phyloP scores from a whole-genome alignment of 2,329 filamentous ascomycete genomes.

The Rhinocladiella mackenziei region DNA sequence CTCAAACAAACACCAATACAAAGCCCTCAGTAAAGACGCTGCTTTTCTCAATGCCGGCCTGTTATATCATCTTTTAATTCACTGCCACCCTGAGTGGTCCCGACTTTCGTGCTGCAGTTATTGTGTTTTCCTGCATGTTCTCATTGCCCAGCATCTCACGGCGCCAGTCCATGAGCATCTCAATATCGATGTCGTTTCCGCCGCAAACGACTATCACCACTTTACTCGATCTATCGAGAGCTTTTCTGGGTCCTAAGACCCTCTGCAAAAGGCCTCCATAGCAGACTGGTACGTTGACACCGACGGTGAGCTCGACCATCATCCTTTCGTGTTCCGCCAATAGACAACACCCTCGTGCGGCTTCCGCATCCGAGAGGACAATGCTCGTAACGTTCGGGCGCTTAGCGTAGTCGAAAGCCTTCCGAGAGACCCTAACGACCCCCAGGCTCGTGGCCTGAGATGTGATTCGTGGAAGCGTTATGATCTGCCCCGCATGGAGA shows the following conservation, averaged over 20 bases:
- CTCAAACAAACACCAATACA: too few species aligned
- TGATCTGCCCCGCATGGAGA: constrained; percentile 51
- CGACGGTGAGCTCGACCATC: constrained; percentile 79
- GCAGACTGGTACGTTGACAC: constrained; percentile 59
- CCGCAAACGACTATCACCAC: constrained; percentile 85
- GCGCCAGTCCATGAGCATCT: constrained; percentile 56
- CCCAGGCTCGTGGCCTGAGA: constrained; percentile 72
- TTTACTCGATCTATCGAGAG: constrained; percentile 61
- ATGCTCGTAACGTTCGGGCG: constrained; percentile 50
- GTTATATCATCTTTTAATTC: too few species aligned
- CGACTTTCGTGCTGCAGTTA: background rate
- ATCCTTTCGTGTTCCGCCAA: constrained; percentile 78
- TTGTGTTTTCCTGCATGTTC: background rate
- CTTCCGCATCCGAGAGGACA: constrained; percentile 70
- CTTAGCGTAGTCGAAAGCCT: constrained; percentile 62
- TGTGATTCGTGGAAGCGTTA: constrained; percentile 67
- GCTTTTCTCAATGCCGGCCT: too few species aligned
- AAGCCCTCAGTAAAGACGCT: too few species aligned
- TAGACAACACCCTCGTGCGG: constrained; percentile 68
- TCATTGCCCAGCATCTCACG: constrained; percentile 4
- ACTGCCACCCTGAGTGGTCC: background rate
- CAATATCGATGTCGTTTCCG: constrained; percentile 62
- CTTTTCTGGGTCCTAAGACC: constrained; percentile 1
- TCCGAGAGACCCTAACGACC: constrained; percentile 62
- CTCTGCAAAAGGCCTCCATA: constrained; percentile 4